These are phyloP conservation scores for Agarophyton chilense DNA, from an alignment of 23 red algal species.

Conservation along the genomic window DNA sequence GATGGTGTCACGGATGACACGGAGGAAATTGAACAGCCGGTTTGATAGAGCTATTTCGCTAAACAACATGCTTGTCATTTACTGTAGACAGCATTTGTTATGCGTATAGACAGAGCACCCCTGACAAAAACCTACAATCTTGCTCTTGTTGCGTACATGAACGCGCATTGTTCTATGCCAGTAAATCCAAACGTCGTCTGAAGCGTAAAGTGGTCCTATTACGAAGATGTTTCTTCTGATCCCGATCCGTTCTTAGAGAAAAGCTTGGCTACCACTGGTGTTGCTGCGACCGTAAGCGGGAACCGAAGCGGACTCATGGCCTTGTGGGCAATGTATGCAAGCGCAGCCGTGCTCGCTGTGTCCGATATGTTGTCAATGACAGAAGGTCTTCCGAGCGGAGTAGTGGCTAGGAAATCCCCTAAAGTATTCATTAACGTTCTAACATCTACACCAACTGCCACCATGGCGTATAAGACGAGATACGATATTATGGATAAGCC, in stretches of 20 bases:
- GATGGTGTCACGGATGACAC: neutral
- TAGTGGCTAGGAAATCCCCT: conserved; percentile 72
- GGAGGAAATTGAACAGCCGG: conserved; percentile 14
- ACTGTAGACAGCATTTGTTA: conserved; percentile 1
- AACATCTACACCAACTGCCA: conserved; percentile 81
- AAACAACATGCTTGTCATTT: neutral
- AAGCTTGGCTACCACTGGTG: conserved; percentile 74
- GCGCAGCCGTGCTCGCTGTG: conserved; percentile 64
- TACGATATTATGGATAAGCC: conserved; percentile 74
- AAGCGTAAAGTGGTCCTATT: neutral
- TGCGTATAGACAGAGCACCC: neutral
- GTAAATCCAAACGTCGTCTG: neutral
- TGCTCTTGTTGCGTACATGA: neutral
- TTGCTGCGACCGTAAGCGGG: conserved; percentile 80
- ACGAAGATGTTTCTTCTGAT: conserved; percentile 35
- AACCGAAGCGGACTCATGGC: conserved; percentile 85
- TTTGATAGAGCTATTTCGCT: neutral
- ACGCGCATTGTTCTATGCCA: neutral
- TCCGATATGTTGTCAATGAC: conserved; percentile 79
- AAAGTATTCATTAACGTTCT: conserved; percentile 53
- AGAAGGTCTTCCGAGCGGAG: conserved; percentile 87
- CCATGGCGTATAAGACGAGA: conserved; percentile 59
- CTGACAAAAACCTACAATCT: neutral
- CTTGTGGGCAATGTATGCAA: conserved; percentile 96
- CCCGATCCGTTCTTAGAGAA: conserved; percentile 66